Base-by-base conservation (phyloP, 1,139 yeast species). In the Insectozyma bohioensis region DNA sequence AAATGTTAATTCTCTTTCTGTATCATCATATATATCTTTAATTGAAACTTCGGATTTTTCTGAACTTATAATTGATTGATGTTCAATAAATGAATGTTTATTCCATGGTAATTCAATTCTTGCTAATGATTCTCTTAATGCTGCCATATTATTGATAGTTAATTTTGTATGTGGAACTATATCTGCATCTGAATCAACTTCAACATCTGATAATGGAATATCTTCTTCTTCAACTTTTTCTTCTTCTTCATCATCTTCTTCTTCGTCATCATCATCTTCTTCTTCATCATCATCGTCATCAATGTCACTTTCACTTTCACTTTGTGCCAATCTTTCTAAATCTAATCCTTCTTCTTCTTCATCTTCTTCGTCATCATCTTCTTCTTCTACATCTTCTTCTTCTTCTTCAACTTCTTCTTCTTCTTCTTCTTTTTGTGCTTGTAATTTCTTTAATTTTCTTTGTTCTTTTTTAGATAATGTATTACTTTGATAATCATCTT, bases 11-110 rank as follows among this genome's bases (percentile, higher is more conserved):
- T 69, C 75, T 48, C 75, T 80, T 61, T 88, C 92, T 32, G 96
- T 85, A 53, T 94, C 99, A 55, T 94, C 97, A 51, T 88, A 86
- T 42, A 90, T 85, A 56, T 94, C 97, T 56, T 80, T 86, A 52
- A 90, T 82, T 35, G 72, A 77, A 8, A 69, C 53, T 54, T 79
- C 87, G 28, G 85, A 73, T 31, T 73, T 72, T 18, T 67, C 75
- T 10, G 69, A 68, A 33, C 90, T 72, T 12, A 80, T 73, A 25
- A 90, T 63, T 13, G 87, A 62, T 62, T 87, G 88, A 57, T 87
- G 95, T 63, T 92, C 97, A 42, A 74, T 76, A 62, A 92, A 92
- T 6, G 85, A 67, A 49, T 79, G 78, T 45, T 80, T 58, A 20
- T 60, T 59, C 92, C 92, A 84, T 35, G 88, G 87, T 38, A 84